Percentiles rank a stretch among this genome's conserved stretches.
These are phyloP conservation scores for Mediolabrus comicus DNA, from an alignment of 108 stramenopile species.

Conservation along the genomic window DNA sequence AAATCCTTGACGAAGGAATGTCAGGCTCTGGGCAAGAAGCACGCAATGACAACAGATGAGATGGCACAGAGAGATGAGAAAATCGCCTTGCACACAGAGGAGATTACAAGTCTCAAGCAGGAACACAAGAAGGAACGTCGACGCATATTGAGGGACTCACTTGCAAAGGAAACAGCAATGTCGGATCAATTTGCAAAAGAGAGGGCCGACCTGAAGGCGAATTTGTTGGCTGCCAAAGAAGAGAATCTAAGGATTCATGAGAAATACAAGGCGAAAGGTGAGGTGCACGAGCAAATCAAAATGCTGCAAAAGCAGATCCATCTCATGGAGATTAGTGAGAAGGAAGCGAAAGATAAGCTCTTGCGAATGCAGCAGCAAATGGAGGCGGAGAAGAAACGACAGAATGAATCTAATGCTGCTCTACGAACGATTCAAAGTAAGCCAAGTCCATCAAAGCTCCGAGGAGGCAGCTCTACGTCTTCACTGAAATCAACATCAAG, in stretches of 20 bases:
- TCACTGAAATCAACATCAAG: neutral
- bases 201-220: neutral
- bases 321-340: conserved; percentile 5
- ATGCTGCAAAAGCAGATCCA: conserved; percentile 34
- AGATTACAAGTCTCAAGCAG: conserved; percentile 9
- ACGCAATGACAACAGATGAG: neutral
- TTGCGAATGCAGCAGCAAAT: conserved; percentile 22
- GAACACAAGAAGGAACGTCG: conserved; percentile 20
- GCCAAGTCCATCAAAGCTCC: neutral
- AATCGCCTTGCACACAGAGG: conserved; percentile 8
- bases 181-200: conserved; percentile 21
- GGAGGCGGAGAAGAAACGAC: conserved; percentile 3
- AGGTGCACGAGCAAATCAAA: conserved; percentile 20
- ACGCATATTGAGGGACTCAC: conserved; percentile 12
- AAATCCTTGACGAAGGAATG: conserved; percentile 12
- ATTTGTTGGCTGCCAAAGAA: neutral
- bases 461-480: neutral
- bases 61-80: conserved; percentile 17
- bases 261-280: neutral
- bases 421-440: neutral
- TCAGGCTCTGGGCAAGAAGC: conserved; percentile 2
- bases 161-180: conserved; percentile 18
- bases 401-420: neutral
- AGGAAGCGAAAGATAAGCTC: conserved; percentile 16
- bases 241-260: neutral